A percentile compares a stretch with the other conserved stretches of the same genome.
phyloP scores from a whole-genome alignment of 2,329 filamentous ascomycete species.

The Paramyrothecium roridum region DNA sequence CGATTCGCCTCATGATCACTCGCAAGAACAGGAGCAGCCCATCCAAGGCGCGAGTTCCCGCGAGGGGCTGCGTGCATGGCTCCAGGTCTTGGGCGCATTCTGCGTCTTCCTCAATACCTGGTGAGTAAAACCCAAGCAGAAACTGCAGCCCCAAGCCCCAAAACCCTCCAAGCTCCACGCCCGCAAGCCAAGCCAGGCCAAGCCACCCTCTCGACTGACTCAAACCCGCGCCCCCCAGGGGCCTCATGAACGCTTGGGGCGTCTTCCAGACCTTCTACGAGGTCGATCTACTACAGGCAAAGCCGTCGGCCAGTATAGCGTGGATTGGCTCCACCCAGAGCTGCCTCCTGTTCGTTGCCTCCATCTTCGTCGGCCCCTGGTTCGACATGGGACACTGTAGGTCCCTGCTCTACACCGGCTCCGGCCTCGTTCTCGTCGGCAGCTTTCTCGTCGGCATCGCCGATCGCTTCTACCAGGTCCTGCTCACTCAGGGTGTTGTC shows the following conservation, averaged over 20 bases:
- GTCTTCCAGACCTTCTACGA: conserved; percentile 28
- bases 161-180: no score
- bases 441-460: conserved; percentile 36
- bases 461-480: conserved; percentile 32
- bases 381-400: conserved; percentile 32
- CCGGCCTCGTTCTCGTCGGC: conserved; percentile 33
- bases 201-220: not conserved
- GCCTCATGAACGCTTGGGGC: conserved; percentile 27
- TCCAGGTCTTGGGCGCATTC: not conserved
- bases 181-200: not conserved
- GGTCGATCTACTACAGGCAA: conserved; percentile 14
- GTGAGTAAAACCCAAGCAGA: not conserved
- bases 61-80: not conserved
- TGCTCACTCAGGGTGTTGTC: conserved; percentile 23
- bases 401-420: conserved; percentile 22
- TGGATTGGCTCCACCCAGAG: conserved; percentile 31
- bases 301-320: conserved; percentile 24
- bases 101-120: not conserved
- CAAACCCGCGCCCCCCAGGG: conserved; percentile 11
- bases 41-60: not conserved
- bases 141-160: not conserved
- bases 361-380: conserved; percentile 31
- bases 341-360: conserved; percentile 30
- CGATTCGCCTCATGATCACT: not conserved
- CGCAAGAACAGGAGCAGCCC: not conserved